Evolutionary conservation across 2,329 filamentous ascomycete genomes (phyloP).

Genomic region (Phialophora chinensis): DNA sequence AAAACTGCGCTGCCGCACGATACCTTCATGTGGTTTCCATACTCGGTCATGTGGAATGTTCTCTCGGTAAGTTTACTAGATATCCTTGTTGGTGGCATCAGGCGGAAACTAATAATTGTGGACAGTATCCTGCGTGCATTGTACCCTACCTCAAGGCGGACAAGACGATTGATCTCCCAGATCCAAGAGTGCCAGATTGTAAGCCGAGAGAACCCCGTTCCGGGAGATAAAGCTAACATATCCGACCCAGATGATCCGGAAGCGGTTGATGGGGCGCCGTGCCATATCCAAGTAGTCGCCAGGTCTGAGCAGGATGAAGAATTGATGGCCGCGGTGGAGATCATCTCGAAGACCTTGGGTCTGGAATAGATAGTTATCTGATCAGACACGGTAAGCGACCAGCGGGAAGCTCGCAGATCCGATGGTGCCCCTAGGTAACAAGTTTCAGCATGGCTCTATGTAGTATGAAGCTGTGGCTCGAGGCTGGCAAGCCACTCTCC

Average conservation of each 20-base stretch:
- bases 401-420: background rate
- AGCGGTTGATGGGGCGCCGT: slow-evolving; percentile 40
- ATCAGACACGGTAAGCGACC: too few species aligned
- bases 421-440: background rate
- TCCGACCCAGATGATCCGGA: slow-evolving; percentile 43
- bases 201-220: slow-evolving; percentile 39
- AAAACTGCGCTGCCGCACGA: slow-evolving; percentile 66
- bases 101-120: slow-evolving; percentile 2
- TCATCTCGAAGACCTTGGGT: slow-evolving; percentile 39
- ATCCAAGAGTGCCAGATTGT: slow-evolving; percentile 27
- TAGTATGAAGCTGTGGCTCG: too few species aligned
- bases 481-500: too few species aligned
- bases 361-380: too few species aligned
- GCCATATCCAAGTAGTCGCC: slow-evolving; percentile 40
- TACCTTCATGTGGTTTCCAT: slow-evolving; percentile 49
- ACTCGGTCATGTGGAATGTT: slow-evolving; percentile 64
- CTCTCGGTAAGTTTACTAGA: slow-evolving; percentile 51
- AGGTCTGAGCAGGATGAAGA: slow-evolving; percentile 42
- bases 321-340: slow-evolving; percentile 41
- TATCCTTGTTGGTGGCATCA: background rate
- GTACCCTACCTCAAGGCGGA: slow-evolving; percentile 54
- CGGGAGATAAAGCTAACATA: slow-evolving; percentile 42
- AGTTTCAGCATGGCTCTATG: too few species aligned
- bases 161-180: slow-evolving; percentile 47
- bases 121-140: slow-evolving; percentile 58